Percentiles rank a stretch among this genome's conserved stretches.
Conservation (phyloP, 2,329 filamentous ascomycete species). For the Verticillium nubilum region DNA sequence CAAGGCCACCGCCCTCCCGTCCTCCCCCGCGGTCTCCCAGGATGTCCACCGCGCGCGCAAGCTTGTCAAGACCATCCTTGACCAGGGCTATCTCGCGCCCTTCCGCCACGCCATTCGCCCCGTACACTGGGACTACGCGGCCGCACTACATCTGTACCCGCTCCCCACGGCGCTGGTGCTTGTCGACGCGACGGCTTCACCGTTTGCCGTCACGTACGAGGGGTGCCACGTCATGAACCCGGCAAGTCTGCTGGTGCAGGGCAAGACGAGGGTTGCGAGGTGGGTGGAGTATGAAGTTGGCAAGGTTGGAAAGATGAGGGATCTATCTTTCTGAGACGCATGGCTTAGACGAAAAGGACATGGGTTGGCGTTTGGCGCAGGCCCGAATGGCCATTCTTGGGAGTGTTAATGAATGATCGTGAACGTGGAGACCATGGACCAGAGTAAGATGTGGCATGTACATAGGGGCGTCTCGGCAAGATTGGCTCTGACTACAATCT, state of each 20-base stretch:
- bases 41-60: slow-evolving; percentile 61
- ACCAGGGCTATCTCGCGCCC: slow-evolving; percentile 83
- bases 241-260: slow-evolving; percentile 66
- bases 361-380: not conserved
- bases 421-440: too few relatives aligned
- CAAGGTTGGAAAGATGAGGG: slow-evolving; percentile 55
- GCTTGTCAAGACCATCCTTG: slow-evolving; percentile 84
- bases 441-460: too few relatives aligned
- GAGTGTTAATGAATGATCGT: too few relatives aligned
- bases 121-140: slow-evolving; percentile 83
- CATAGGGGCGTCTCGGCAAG: too few relatives aligned
- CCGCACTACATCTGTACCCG: slow-evolving; percentile 76
- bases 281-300: slow-evolving; percentile 87
- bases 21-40: slow-evolving; percentile 25
- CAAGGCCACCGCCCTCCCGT: slow-evolving; percentile 4
- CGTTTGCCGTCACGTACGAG: slow-evolving; percentile 88
- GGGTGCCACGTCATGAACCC: slow-evolving; percentile 96
- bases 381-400: too few relatives aligned
- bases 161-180: slow-evolving; percentile 79
- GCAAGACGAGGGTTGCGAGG: slow-evolving; percentile 61
- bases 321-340: slow-evolving; percentile 49
- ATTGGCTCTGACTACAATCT: too few relatives aligned
- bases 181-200: slow-evolving; percentile 72
- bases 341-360: not conserved
- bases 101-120: slow-evolving; percentile 78